Evolutionary conservation across 768 basidiomycete species (phyloP), one percentile per base, ranked within the genome.

Genomic region (Amanita jacksonii): DNA sequence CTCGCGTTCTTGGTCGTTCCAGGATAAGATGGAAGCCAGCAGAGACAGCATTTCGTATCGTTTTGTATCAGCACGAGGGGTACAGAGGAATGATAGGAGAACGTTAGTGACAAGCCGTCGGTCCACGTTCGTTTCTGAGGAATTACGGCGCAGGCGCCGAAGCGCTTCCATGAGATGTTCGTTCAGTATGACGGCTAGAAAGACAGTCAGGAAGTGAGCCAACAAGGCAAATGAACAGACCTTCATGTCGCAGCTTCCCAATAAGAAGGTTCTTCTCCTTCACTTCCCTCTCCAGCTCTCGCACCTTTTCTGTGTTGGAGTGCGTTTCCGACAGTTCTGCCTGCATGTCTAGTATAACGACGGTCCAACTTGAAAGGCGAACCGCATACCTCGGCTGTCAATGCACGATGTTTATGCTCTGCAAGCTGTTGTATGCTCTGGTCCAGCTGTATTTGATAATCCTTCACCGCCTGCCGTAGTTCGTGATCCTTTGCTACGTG

Each of bases 111-210:
- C 90, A 1, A 99, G 77, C 9, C 91, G 81, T 40, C 88, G 69
- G 60, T 99, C 94, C 20, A 99, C 94, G 52, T 89, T 97, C 36
- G 79, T 88, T 51, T 89, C 94, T 5, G 86, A 76, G 0, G 88
- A 81, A 47, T 81, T 87, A 51, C 82, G 83, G 36, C 90, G 80
- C 39, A 99, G 73, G 18, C 96, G 82, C 9, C 94, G 87, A n/a
- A 99, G 76, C 3, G 96, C 96, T 62, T 98, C 94, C 54, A 92
- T 96, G 8, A 99, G 71, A 55, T 99, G 96, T 57, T 98, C 96
- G 52, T 98, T 98, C 58, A 93, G 81, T 47, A 97, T 94, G 10
- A 99, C 91, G 40, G 85, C 94, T 94, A 51, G 7, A 45, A 22
- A 36, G 42, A n/a, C 20, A 4, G 15, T 43, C 34, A 48, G 34